phyloP scores from a whole-genome alignment of 208 protist genomes.

The Crithidia thermophila region DNA sequence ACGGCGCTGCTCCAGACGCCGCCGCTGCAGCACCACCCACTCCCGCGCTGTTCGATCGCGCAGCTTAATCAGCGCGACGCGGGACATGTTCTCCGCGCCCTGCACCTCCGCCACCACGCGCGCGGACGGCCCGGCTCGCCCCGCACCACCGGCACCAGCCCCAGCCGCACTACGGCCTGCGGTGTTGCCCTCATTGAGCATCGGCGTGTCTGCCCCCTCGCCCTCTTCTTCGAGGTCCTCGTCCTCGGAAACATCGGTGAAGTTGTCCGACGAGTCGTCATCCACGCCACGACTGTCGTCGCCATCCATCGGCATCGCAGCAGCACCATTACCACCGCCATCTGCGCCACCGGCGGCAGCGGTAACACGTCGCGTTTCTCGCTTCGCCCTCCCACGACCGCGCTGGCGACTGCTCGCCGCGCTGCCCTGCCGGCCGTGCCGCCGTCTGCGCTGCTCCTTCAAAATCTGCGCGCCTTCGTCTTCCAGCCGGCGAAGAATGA shows the following conservation, averaged over 20 bases:
- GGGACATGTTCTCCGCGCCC: constrained; percentile 13
- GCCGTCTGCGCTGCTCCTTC: constrained; percentile 10
- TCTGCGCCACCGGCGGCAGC: not conserved
- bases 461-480: constrained; percentile 14
- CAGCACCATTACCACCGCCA: not conserved
- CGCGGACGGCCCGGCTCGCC: not conserved
- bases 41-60: constrained; percentile 31
- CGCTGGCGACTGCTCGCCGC: too few species aligned
- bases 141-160: not conserved
- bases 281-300: not conserved
- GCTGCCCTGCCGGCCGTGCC: constrained; percentile 1
- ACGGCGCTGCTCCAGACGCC: constrained; percentile 27
- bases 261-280: not conserved
- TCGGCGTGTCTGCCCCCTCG: too few species aligned
- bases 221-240: not conserved
- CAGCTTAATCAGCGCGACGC: constrained; percentile 21
- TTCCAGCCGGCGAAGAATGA: constrained; percentile 40
- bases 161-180: not conserved
- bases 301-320: not conserved
- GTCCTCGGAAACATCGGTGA: not conserved
- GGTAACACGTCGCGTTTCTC: not conserved
- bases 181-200: too few species aligned
- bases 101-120: constrained; percentile 2
- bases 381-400: too few species aligned
- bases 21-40: constrained; percentile 39